These are phyloP conservation scores for Lactarius vividus DNA, from an alignment of 768 basidiomycete genomes.

Conservation along the genomic window DNA sequence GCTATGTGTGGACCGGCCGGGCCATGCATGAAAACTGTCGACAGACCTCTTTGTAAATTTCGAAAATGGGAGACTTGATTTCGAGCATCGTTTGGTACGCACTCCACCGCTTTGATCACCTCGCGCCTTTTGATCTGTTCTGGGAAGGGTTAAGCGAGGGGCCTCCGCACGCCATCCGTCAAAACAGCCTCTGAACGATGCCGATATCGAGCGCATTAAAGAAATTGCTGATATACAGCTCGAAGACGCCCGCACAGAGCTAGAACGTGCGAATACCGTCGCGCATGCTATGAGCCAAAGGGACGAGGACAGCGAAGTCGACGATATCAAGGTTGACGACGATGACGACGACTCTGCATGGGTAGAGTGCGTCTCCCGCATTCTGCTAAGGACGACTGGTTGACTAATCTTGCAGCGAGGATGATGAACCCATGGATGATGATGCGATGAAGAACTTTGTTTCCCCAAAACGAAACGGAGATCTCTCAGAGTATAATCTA, in stretches of 20 bases:
- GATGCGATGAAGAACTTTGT: conserved; percentile 39
- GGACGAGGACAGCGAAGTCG: conserved; percentile 63
- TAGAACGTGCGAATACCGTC: conserved; percentile 77
- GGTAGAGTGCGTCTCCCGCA: conserved; percentile 75
- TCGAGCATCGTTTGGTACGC: conserved; percentile 19
- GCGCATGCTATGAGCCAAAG: conserved; percentile 68
- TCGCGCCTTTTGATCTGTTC: conserved; percentile 17
- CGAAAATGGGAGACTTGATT: conserved; percentile 22
- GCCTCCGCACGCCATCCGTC: conserved; percentile 68
- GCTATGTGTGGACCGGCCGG: too few species aligned
- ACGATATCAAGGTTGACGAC: conserved; percentile 46
- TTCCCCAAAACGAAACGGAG: conserved; percentile 38
- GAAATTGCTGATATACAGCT: conserved; percentile 82
- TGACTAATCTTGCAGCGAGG: conserved; percentile 40
- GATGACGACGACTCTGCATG: conserved; percentile 56
- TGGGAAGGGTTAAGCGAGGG: conserved; percentile 72
- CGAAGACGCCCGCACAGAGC: conserved; percentile 84
- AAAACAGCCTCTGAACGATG: conserved; percentile 88
- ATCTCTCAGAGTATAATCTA: conserved; percentile 83
- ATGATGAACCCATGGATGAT: conserved; percentile 60
- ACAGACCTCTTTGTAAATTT: not conserved
- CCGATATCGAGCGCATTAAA: conserved; percentile 87
- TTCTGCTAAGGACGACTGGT: conserved; percentile 34
- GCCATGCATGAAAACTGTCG: not conserved
- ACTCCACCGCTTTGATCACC: not conserved